Conservation (phyloP, 805 yeast genomes). For the Naumovozyma baii region DNA sequence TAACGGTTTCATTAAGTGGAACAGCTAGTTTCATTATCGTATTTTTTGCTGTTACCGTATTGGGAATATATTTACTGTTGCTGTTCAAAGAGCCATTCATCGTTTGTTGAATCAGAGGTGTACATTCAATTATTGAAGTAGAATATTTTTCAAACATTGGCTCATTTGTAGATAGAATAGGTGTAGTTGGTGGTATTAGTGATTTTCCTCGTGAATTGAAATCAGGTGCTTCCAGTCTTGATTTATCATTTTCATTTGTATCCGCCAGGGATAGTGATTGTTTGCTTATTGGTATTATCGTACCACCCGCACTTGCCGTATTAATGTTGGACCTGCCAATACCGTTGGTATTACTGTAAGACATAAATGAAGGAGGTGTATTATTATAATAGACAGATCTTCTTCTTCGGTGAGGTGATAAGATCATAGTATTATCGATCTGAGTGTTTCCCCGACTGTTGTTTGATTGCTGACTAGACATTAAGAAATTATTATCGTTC, state of each 20-base stretch:
- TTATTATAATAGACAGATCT: neutral
- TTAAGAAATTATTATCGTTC: no score
- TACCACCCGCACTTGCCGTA: no score
- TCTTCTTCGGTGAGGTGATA: neutral
- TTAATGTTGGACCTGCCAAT: neutral
- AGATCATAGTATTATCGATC: neutral
- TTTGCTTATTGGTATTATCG: no score
- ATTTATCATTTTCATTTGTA: no score
- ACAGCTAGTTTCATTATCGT: neutral
- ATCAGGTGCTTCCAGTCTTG: neutral
- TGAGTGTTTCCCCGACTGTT: no score
- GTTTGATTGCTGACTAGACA: no score
- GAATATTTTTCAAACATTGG: neutral
- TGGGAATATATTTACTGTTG: constrained; percentile 1
- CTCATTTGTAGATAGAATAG: constrained; percentile 2
- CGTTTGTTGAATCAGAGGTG: constrained; percentile 23
- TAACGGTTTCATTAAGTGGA: neutral
- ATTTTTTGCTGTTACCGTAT: constrained; percentile 1
- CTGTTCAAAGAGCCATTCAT: constrained; percentile 17
- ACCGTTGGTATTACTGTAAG: neutral
- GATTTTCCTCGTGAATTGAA: no score
- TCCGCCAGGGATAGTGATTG: neutral
- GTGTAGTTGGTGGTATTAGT: constrained; percentile 13
- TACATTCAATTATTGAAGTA: constrained; percentile 11
- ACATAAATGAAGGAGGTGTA: neutral